Conservation (phyloP, 2,329 filamentous ascomycete genomes). For the Trichoderma sp. region DNA sequence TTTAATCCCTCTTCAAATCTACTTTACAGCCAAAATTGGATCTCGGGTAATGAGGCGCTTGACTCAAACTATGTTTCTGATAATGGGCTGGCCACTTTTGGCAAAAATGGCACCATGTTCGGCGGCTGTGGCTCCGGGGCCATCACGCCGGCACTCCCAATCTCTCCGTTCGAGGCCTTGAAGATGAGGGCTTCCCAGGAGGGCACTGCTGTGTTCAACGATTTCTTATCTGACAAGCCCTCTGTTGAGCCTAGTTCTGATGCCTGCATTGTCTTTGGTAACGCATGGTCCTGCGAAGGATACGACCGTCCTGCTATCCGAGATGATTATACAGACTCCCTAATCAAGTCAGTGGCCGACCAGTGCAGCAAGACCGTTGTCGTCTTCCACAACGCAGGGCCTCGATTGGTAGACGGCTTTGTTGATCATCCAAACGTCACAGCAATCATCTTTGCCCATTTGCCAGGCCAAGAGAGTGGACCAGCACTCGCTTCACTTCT, state of each 20-base stretch:
- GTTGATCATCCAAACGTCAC: conserved; percentile 63
- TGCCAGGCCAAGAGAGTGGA: conserved; percentile 63
- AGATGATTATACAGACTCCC: conserved; percentile 62
- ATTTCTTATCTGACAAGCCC: conserved; percentile 50
- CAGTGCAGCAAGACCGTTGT: conserved; percentile 62
- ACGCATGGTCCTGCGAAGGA: conserved; percentile 70
- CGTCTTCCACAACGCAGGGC: conserved; percentile 62
- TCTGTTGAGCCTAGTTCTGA: conserved; percentile 51
- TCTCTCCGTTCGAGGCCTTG: conserved; percentile 55
- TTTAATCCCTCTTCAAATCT: conserved; percentile 38
- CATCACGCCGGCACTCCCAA: conserved; percentile 45
- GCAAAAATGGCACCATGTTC: conserved; percentile 44
- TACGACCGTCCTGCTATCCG: conserved; percentile 59
- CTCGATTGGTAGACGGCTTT: conserved; percentile 58
- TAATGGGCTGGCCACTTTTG: conserved; percentile 29
- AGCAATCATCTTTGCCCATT: conserved; percentile 60
- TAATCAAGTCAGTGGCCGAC: conserved; percentile 56
- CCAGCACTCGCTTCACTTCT: conserved; percentile 53
- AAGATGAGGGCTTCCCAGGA: conserved; percentile 52
- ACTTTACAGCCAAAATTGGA: conserved; percentile 34
- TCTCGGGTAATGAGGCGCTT: conserved; percentile 37
- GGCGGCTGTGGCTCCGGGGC: conserved; percentile 49
- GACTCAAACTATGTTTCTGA: background rate
- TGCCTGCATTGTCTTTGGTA: conserved; percentile 66
- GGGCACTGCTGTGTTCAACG: conserved; percentile 57